Evolutionary conservation across 257 asterid species (phyloP), one percentile per base, ranked within the genome.

Genomic region (Primulina eburnea): DNA sequence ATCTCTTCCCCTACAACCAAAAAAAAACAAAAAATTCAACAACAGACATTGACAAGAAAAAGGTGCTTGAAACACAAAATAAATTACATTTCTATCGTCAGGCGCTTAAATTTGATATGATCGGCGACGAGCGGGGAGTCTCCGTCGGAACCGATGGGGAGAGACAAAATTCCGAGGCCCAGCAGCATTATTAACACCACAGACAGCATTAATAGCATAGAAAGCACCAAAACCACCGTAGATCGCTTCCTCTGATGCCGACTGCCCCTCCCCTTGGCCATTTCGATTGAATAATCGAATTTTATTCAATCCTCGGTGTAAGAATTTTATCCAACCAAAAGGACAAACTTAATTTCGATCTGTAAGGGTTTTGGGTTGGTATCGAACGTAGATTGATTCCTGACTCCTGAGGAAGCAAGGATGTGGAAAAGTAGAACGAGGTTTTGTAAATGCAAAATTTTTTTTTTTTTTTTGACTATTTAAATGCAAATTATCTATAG

Each of bases 91-190:
- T 83, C 83, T 8, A 86, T 47, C 60, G 74, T 68, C 53, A 84
- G n/a, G 59, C 92, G 95, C 82, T 88, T 89, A 81, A 92, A 78
- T 83, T 78, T 87, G 76, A 89, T 74, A 2, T 71, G 86, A 75
- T 82, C 85, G 7, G 79, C 80, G 72, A 43, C 28, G 65, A 82
- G 65, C 1, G 80, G 55, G 9, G 85, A 37, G 0, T 80, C 85
- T 3, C 78, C 83, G 21, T 82, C 89, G 70, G 83, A 79, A 62
- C 80, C 87, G 64, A 89, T 64, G 60, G 97, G 97, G 18, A 89
- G 87, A 70, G 91, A 84, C 16, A 89, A 78, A 70, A 87, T 89
- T 66, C 97, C 97, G 8, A 89, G 87, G 64, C 97, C 96, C 34
- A 90, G 83, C 69, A 92, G 92, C 89, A 90, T 80, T 56, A 92